A percentile compares a stretch with the other conserved stretches of the same genome.
phyloP scores from a whole-genome alignment of 306 rosid genomes.

The Begonia masoniana region DNA sequence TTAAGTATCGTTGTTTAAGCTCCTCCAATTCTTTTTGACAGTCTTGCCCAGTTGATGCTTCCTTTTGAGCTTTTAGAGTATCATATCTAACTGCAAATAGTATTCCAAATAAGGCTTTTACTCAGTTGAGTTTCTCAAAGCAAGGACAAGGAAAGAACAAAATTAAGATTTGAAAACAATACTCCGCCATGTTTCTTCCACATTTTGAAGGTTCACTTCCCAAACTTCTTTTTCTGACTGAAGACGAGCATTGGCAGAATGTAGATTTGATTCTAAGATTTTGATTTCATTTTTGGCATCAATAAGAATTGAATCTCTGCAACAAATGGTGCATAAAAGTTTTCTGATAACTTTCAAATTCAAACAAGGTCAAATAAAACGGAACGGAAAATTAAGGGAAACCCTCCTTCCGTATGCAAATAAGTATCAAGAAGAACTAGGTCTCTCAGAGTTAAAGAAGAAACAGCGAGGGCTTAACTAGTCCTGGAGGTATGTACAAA shows the following conservation, averaged over 20 bases:
- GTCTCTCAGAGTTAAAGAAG: background rate
- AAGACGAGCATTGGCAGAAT: slow-evolving; percentile 46
- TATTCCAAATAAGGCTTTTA: slow-evolving; percentile 10
- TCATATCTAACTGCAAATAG: slow-evolving; percentile 68
- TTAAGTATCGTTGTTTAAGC: slow-evolving; percentile 55
- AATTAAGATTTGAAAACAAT: slow-evolving; percentile 19
- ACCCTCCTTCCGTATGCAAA: background rate
- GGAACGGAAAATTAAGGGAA: background rate
- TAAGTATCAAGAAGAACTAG: background rate
- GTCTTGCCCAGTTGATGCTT: slow-evolving; percentile 52
- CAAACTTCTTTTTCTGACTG: slow-evolving; percentile 75
- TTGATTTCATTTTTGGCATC: slow-evolving; percentile 50
- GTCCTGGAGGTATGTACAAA: background rate
- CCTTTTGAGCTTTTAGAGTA: slow-evolving; percentile 63
- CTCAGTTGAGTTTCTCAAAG: slow-evolving; percentile 4
- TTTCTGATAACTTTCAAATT: background rate
- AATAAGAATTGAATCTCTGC: slow-evolving; percentile 60
- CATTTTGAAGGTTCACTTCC: slow-evolving; percentile 71
- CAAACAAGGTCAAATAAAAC: background rate
- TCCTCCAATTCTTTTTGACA: slow-evolving; percentile 68
- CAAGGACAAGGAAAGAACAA: slow-evolving; percentile 6
- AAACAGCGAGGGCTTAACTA: background rate
- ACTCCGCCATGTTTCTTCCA: slow-evolving; percentile 96
- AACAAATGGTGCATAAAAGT: slow-evolving; percentile 20
- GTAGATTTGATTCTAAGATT: slow-evolving; percentile 61